Evolutionary conservation across 1,139 yeast species (phyloP).

Genomic region (Lodderomyces jiufengensis): DNA sequence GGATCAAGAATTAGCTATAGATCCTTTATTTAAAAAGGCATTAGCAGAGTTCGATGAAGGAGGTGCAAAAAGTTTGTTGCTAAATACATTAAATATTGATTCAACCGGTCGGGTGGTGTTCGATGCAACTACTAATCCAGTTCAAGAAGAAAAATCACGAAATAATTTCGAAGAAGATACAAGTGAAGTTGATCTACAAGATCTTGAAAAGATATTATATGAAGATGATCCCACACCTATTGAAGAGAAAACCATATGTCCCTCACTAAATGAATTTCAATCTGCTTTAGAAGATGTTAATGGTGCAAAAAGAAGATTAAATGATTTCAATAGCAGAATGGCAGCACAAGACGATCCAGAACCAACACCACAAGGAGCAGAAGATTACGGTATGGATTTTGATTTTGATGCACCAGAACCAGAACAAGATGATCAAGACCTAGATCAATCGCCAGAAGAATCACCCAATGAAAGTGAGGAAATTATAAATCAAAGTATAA

Average conservation of each 20-base stretch:
- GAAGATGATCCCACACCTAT: slow-evolving; percentile 17
- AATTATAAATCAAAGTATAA: slow-evolving; percentile 21
- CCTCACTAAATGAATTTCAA: slow-evolving; percentile 57
- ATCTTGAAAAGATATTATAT: slow-evolving; percentile 18
- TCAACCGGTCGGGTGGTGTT: slow-evolving; percentile 59
- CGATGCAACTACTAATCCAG: slow-evolving; percentile 45
- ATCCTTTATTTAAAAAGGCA: slow-evolving; percentile 85
- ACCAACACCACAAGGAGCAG: slow-evolving; percentile 2
- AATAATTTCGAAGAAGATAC: slow-evolving; percentile 11
- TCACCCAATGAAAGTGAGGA: slow-evolving; percentile 14
- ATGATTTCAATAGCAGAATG: slow-evolving; percentile 42
- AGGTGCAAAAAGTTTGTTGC: slow-evolving; percentile 79
- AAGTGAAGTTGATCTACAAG: slow-evolving; percentile 8
- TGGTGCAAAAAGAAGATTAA: slow-evolving; percentile 51
- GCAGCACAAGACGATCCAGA: slow-evolving; percentile 12
- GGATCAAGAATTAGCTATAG: slow-evolving; percentile 76
- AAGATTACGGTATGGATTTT: slow-evolving; percentile 23
- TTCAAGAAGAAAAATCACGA: slow-evolving; percentile 14
- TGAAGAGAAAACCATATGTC: slow-evolving; percentile 47
- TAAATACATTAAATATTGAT: slow-evolving; percentile 67
- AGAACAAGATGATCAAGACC: slow-evolving; percentile 17
- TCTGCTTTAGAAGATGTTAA: slow-evolving; percentile 56
- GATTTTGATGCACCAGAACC: slow-evolving; percentile 11
- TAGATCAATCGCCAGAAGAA: slow-evolving; percentile 7
- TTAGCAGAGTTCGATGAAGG: slow-evolving; percentile 94